Evolutionary conservation across 257 asterid species (phyloP).

Genomic region (Solanum tarijense): DNA sequence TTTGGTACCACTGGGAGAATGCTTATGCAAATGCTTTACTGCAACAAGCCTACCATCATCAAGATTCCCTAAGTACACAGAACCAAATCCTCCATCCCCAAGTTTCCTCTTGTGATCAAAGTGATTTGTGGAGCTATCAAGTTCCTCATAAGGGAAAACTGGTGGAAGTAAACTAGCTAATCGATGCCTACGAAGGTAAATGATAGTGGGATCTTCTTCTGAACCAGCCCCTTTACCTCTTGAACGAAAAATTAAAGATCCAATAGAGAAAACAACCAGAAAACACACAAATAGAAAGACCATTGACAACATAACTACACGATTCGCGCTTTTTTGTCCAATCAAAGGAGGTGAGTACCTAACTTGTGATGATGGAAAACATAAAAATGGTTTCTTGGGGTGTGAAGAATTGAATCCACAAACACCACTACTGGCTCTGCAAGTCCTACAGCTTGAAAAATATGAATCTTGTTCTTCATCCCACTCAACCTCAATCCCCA

Average conservation of each 20-base stretch:
- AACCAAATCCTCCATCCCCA: slow-evolving; percentile 95
- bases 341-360: slow-evolving; percentile 9
- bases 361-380: slow-evolving; percentile 28
- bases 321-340: slow-evolving; percentile 31
- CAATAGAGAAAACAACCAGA: slow-evolving; percentile 35
- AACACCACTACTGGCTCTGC: slow-evolving; percentile 38
- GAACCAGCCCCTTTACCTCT: slow-evolving; percentile 16
- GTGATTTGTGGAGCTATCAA: slow-evolving; percentile 54
- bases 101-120: slow-evolving; percentile 77
- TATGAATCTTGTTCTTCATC: slow-evolving; percentile 61
- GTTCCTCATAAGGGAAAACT: slow-evolving; percentile 81
- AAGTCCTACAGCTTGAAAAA: slow-evolving; percentile 51
- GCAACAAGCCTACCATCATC: slow-evolving; percentile 60
- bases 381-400: slow-evolving; percentile 42
- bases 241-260: slow-evolving; percentile 31
- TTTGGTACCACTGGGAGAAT: slow-evolving; percentile 28
- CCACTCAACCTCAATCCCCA: slow-evolving; percentile 79
- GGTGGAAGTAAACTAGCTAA: slow-evolving; percentile 84
- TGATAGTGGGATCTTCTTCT: slow-evolving; percentile 68
- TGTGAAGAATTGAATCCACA: slow-evolving; percentile 76
- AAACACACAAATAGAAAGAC: slow-evolving; percentile 36
- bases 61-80: slow-evolving; percentile 80
- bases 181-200: slow-evolving; percentile 79
- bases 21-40: slow-evolving; percentile 80
- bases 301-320: slow-evolving; percentile 32